Evolutionary conservation across 352 stramenopile species (phyloP), one percentile per base, ranked within the genome.

Genomic region (Sclerospora graminicola): DNA sequence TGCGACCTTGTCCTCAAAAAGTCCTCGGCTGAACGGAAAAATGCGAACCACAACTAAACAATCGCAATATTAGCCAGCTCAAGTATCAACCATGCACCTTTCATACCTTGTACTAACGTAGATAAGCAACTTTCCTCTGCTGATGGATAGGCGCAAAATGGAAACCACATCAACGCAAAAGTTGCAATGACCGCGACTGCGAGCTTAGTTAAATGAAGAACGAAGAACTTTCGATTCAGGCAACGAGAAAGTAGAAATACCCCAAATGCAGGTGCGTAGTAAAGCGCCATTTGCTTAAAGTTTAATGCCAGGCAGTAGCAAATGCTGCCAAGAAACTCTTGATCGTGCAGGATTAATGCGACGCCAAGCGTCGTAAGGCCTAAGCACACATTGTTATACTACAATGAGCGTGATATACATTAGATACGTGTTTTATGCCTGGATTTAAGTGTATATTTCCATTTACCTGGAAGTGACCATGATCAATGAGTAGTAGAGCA

Each of bases 241-340:
- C 88, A 97, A 41, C 86, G 86, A 15, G 80, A 77, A 19, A 98
- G 55, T n/a, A 98, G 66, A 53, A 88, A 97, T 5, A 91, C 68
- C 44, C 96, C 96, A 26, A 99, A 76, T 26, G 82, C 86, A 4
- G 94, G 93, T 0, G 93, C 87, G 60, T 97, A 98, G 67, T 98
- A 99, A 4, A 99, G 75, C n/a, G 92, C 82, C 89, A 99, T 99
- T 84, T 99, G 96, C 78, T 99, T 99, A 57, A 98, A 98, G 57
- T 98, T 98, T 5, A 98, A 72, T 26, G 94, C 89, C 19, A 98
- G 60, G 34, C 73, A 89, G 64, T 97, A 98, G 33, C 63, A 74
- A 47, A 91, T 48, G 54, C 82, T 87, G 13, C 75, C 82, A 5
- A 91, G 54, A 24, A 92, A 84, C 44, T 95, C 82, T 47, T 87